Evolutionary conservation across 345 rosid species (phyloP).

Genomic region (Excoecaria cochinchinensis): DNA sequence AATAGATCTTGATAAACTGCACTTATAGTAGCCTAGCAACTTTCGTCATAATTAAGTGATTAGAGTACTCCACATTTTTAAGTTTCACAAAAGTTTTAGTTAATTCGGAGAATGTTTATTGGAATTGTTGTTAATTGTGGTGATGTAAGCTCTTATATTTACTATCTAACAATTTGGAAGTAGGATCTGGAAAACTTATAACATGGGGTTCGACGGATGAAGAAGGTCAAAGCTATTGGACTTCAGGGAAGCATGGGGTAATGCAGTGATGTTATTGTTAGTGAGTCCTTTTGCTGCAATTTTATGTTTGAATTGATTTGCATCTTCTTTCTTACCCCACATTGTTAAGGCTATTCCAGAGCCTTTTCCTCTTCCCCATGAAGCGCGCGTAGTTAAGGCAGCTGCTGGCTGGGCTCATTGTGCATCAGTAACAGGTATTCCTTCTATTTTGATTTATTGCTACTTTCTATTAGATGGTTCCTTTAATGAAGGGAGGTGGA

Average conservation of each 20-base stretch:
- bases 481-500: slow-evolving; percentile 3
- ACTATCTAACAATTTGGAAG: background rate
- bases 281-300: background rate
- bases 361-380: slow-evolving; percentile 63
- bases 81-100: background rate
- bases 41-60: background rate
- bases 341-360: slow-evolving; percentile 70
- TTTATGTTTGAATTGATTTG: slow-evolving; percentile 27
- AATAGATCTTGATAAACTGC: background rate
- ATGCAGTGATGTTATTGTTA: slow-evolving; percentile 21
- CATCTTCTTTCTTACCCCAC: slow-evolving; percentile 15
- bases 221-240: slow-evolving; percentile 65
- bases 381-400: slow-evolving; percentile 54
- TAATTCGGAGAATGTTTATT: background rate
- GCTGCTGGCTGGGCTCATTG: slow-evolving; percentile 92
- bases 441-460: background rate
- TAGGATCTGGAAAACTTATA: slow-evolving; percentile 69
- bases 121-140: background rate
- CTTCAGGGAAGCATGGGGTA: slow-evolving; percentile 91
- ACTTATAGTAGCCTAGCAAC: background rate
- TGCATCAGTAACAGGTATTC: slow-evolving; percentile 60
- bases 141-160: background rate
- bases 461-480: background rate
- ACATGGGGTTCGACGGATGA: slow-evolving; percentile 85
- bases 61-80: background rate